Base-by-base conservation (phyloP, 805 yeast species). In the Candida wancherniae region DNA sequence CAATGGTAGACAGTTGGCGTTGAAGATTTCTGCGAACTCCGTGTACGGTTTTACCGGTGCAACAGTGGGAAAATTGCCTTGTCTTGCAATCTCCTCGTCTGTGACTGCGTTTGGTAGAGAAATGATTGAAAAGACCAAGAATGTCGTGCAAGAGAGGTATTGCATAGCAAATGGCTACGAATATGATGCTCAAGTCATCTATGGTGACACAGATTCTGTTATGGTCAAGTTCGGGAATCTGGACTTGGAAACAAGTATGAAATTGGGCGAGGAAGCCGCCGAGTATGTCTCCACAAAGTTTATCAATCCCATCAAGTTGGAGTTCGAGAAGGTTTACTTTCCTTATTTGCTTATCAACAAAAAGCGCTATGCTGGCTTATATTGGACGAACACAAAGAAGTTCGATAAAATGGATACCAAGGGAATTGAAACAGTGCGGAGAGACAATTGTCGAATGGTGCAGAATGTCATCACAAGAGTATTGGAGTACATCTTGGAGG, bases 31-130 rank as follows among this genome's bases (percentile, higher is more conserved):
- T 9, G 99, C 99, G 1, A 92, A 92, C 57, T 94, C 98, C 2
- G 99, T 92, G 4, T 92, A 92, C 56, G 99, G 99, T 28, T 94
- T 92, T 60, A 92, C 99, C 1, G 99, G 99, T 58, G 99, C 99
- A 2, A 92, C 97, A 0, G 80, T 90, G 26, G 99, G 99, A 32
- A 90, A 92, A 51, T 69, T 92, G 33, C 99, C 99, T 1, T 94
- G 98, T 64, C 66, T 92, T 34, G 95, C 95, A 0, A 92, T 92
- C 36, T 94, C 98, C 0, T 86, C 97, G 0, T 86, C 96, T 1
- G 92, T 81, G 21, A 92, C 99, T 1, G 80, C 97, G 0, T 92
- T 81, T 61, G 99, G 99, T 40, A 80, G 99, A 67, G 82, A 75
- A 30, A 92, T 92, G 99, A 92, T 92, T 63, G 95, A 90, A 59